Conservation (phyloP, 208 protist species). For the Phytomonas sp. region DNA sequence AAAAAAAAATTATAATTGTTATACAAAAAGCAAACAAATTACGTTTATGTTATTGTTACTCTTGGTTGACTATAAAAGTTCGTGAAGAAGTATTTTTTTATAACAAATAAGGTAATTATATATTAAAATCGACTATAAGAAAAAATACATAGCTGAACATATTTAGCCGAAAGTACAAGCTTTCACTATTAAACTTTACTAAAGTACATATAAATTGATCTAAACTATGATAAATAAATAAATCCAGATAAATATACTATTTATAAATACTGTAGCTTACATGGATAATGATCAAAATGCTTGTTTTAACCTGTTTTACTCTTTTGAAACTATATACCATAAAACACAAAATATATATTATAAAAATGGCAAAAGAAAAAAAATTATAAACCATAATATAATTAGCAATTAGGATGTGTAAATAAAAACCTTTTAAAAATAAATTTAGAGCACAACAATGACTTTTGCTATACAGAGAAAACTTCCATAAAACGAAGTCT, state of each 20-base stretch:
- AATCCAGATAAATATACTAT: background rate
- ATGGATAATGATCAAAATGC: background rate
- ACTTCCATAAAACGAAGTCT: background rate
- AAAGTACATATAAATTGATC: constrained; percentile 4
- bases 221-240: constrained; percentile 1
- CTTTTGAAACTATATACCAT: background rate
- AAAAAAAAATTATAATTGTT: background rate
- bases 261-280: background rate
- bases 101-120: background rate
- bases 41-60: background rate
- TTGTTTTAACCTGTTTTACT: background rate
- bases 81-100: background rate
- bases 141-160: background rate
- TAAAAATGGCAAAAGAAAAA: background rate
- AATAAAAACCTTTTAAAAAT: constrained; percentile 1
- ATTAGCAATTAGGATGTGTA: constrained; percentile 2
- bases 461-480: background rate
- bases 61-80: background rate
- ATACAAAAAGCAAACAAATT: background rate
- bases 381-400: background rate
- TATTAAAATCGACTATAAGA: background rate
- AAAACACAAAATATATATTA: background rate
- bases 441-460: background rate
- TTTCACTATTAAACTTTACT: background rate
- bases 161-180: background rate